Evolutionary conservation across 192 early-diverging fungal species (phyloP), one percentile per base, ranked within the genome.

Genomic region (Phycomyces blakesleeanus): DNA sequence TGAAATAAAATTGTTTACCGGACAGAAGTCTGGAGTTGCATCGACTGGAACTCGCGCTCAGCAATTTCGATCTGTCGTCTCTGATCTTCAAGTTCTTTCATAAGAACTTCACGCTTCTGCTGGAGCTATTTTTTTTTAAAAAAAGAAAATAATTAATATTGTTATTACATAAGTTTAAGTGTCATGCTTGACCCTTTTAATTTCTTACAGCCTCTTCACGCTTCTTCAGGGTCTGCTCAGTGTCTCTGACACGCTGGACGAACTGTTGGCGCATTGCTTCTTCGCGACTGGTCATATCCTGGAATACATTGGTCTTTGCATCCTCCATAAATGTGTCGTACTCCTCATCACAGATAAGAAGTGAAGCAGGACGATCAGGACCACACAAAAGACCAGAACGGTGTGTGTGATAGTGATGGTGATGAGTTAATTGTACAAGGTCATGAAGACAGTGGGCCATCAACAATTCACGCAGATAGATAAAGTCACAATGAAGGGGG

Each of bases 401-500:
- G 70, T 88, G 86, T 14, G 75, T 70, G 47, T 89, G 85, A 67
- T 94, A 94, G 68, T 92, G 90, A 16, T 84, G 77, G 37, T 41
- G 74, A 59, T 92, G 90, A 14, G 90, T 94, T 12, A 87, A 89
- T 24, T 90, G 89, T 58, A 92, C 88, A 41, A 94, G 69, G 55
- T 94, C 93, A 63, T 90, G 86, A 40, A 94, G 73, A 57, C 80
- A 81, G 26, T 77, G 75, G 53, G 77, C 63, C 79, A 91, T 88
- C 11, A 91, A 60, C n/a, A 90, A 60, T 55, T 91, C 83, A 26
- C 96, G 88, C 56, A 98, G 82, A 67, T 91, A 88, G 40, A 90
- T 81, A 75, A 98, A 96, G 69, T 96, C 96, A 81, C 92, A 93
- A 76, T 96, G 94, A 34, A 71, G 71, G 74, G 91, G 89, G 71